Conservation (phyloP, 2,329 filamentous ascomycete genomes). For the Conoideocrella luteorostrata region DNA sequence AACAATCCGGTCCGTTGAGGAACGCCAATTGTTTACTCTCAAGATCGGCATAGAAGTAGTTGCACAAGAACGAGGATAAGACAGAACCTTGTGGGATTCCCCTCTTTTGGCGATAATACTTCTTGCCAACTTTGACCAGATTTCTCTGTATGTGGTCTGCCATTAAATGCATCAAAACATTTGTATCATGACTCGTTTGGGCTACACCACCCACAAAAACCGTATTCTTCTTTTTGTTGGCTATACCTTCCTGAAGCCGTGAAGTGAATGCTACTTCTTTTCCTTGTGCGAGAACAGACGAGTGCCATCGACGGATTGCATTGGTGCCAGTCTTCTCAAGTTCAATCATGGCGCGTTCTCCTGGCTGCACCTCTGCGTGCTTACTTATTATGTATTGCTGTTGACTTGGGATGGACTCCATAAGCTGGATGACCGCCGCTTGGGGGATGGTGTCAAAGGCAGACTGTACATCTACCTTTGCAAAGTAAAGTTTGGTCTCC, state of each 20-base stretch:
- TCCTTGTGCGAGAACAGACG: constrained; percentile 38
- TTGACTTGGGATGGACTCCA: constrained; percentile 50
- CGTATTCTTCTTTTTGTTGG: constrained; percentile 52
- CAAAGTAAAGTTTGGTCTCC: constrained; percentile 63
- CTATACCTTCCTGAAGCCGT: constrained; percentile 33
- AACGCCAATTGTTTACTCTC: constrained; percentile 67
- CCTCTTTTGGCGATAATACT: constrained; percentile 76
- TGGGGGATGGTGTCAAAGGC: constrained; percentile 97
- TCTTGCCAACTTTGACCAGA: constrained; percentile 81
- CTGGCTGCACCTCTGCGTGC: constrained; percentile 64
- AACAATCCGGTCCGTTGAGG: constrained; percentile 45
- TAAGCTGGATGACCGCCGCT: constrained; percentile 59
- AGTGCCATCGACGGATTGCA: constrained; percentile 43
- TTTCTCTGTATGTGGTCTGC: constrained; percentile 77
- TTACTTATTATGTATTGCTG: constrained; percentile 64
- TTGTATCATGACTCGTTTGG: constrained; percentile 49
- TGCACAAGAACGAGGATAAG: constrained; percentile 80
- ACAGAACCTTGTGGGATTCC: constrained; percentile 94
- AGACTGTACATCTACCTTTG: constrained; percentile 83
- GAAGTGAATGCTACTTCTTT: constrained; percentile 40
- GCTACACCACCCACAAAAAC: constrained; percentile 69
- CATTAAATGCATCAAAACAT: constrained; percentile 62
- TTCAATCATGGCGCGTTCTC: constrained; percentile 20
- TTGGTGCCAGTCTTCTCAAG: constrained; percentile 23
- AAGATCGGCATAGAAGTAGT: constrained; percentile 90